Base-by-base conservation (phyloP, 2,329 filamentous ascomycete genomes). In the Aspergillus pseudoterreus region DNA sequence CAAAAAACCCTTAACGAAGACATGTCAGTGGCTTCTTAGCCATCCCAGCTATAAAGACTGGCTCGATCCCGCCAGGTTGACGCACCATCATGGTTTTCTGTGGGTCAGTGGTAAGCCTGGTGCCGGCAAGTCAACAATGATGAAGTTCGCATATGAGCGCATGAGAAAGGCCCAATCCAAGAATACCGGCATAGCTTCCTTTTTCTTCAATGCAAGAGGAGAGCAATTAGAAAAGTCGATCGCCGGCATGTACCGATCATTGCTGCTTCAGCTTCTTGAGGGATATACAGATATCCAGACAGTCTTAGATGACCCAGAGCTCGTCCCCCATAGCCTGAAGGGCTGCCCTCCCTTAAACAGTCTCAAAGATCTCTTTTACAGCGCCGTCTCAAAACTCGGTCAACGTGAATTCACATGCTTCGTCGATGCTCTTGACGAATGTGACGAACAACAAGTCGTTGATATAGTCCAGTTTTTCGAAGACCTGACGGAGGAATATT, bases 381-480 rank as follows among this genome's bases (percentile, higher is more conserved):
- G 56, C 1, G 54, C 54, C 1, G 24, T 63, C 14, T 27, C 8
- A 4, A 14, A 36, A n/a, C 55, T 63, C 4, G 50, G 53, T n/a
- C 15, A 50, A 27, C 47, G 45, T 8, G 36, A 39, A 5, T 51
- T 66, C 43, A 63, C 54, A 0, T 71, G 66, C 44, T 70, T 76
- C 46, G 63, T 78, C 36, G 76, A 78, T 58, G 75, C 76, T 4
- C 67, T 78, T 5, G 74, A 78, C 52, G 75, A 78, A 57, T 77
- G 74, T 56, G 57, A 71, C 4, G 70, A 74, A 50, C 50, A 64
- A 11, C 52, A 75, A 35, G 58, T 73, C 5, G 59, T 61, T 32
- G 65, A 72, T 2, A 71, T 77, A 67, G 52, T 75, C 1, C 47
- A 55, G 0, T 71, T 61, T 44, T 68, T 76, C 43, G 63, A 74